A percentile compares a stretch with the other conserved stretches of the same genome.
Conservation (phyloP, 1,284 basidiomycete genomes). For the Polyporus tsugae region DNA sequence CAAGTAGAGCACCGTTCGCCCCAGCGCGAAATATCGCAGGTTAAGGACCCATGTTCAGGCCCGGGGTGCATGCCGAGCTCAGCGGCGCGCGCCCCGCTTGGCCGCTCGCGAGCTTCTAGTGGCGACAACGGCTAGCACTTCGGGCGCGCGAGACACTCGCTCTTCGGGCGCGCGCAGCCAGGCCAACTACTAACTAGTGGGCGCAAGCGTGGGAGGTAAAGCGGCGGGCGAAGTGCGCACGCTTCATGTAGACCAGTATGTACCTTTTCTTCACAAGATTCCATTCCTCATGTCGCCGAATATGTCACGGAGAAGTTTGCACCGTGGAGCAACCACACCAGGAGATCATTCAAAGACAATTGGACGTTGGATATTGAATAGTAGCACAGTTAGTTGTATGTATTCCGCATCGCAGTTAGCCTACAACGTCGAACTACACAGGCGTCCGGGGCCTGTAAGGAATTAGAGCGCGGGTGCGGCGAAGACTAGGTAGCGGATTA, state of each 20-base stretch:
- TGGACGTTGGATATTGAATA: background rate
- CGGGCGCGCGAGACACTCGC: background rate
- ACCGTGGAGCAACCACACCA: background rate
- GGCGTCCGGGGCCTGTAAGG: background rate
- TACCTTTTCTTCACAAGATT: background rate
- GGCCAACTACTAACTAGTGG: background rate
- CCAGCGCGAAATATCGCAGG: background rate
- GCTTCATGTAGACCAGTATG: background rate
- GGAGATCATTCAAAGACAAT: background rate
- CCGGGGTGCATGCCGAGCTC: background rate
- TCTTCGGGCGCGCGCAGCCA: constrained; percentile 5
- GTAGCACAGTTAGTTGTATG: constrained; percentile 1
- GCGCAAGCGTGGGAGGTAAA: background rate
- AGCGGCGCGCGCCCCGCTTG: background rate
- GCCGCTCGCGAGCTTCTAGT: background rate
- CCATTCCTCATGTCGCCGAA: background rate
- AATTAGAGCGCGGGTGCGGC: constrained; percentile 1
- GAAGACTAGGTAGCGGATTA: constrained; percentile 14
- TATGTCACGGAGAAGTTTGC: background rate
- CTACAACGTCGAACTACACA: constrained; percentile 5
- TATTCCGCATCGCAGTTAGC: constrained; percentile 3
- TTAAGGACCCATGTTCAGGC: background rate
- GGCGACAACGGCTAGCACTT: background rate
- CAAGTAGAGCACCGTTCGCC: background rate
- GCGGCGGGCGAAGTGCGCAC: constrained; percentile 1